Conservation (phyloP, 2,329 filamentous ascomycete species). For the Arthroderma uncinatum region DNA sequence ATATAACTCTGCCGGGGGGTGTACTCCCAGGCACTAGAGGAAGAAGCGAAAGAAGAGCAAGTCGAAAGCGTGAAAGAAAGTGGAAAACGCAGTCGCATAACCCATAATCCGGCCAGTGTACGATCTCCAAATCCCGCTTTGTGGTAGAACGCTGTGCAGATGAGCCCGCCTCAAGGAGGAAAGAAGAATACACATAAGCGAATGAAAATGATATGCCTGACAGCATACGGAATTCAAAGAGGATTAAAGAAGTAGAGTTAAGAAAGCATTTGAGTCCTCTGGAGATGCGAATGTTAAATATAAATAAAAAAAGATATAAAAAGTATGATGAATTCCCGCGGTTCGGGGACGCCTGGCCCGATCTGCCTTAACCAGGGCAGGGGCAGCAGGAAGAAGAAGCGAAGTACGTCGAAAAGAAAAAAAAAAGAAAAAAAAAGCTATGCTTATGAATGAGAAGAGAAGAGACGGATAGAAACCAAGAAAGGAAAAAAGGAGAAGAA, state of each 20-base stretch:
- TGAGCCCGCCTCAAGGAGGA: not conserved
- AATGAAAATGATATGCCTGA: not conserved
- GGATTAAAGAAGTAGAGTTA: not conserved
- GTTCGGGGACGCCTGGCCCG: not conserved
- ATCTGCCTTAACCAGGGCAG: slow-evolving; percentile 3
- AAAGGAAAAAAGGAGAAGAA: not conserved
- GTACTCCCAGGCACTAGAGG: not conserved
- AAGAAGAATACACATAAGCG: not conserved
- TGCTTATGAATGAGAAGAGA: not conserved
- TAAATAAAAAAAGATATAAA: not conserved
- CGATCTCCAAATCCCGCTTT: not conserved
- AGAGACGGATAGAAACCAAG: not conserved
- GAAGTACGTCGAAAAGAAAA: not conserved
- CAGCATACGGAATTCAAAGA: not conserved
- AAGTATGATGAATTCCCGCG: not conserved
- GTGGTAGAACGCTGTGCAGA: not conserved
- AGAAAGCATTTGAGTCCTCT: not conserved
- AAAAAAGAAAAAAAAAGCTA: not conserved
- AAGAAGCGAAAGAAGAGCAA: not conserved
- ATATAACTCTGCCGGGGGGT: not conserved
- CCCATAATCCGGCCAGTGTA: not conserved
- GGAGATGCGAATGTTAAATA: slow-evolving; percentile 1
- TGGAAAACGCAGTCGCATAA: not conserved
- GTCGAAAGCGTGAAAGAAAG: not conserved
- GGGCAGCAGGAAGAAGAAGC: not conserved